Evolutionary conservation across 2,329 filamentous ascomycete species (phyloP).

Genomic region (Pyricularia grisea): DNA sequence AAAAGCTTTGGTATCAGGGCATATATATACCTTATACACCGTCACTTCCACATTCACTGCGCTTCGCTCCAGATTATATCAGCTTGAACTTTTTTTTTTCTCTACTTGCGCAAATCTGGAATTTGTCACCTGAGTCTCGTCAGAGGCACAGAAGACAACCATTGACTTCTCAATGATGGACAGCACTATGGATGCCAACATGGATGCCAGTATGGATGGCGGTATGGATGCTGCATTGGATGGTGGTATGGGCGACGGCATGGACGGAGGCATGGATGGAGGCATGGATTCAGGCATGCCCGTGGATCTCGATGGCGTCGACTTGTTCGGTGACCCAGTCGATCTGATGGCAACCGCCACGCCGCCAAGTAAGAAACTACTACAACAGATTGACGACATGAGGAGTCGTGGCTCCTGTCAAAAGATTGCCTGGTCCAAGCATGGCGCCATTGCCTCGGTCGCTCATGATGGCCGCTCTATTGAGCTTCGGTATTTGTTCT

Average conservation of each 20-base stretch:
- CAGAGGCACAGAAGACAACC: neutral
- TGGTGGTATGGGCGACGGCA: conserved; percentile 32
- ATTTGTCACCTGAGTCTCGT: neutral
- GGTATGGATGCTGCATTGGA: no score
- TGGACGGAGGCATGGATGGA: conserved; percentile 38
- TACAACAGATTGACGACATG: conserved; percentile 67
- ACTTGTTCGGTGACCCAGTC: conserved; percentile 31
- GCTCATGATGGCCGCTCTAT: conserved; percentile 60
- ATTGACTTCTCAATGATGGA: neutral
- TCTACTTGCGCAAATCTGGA: neutral
- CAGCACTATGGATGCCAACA: neutral
- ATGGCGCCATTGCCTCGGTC: conserved; percentile 77
- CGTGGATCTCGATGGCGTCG: conserved; percentile 66
- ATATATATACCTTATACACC: neutral
- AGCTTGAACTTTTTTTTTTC: neutral
- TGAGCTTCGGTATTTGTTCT: conserved; percentile 63
- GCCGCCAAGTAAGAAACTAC: conserved; percentile 55
- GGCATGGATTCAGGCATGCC: conserved; percentile 40
- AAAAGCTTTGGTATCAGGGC: neutral
- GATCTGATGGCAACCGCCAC: conserved; percentile 40
- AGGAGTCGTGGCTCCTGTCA: conserved; percentile 69
- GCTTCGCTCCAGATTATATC: neutral
- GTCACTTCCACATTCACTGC: neutral
- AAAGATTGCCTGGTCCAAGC: conserved; percentile 78
- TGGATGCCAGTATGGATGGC: neutral